Base-by-base conservation (phyloP, 768 basidiomycete species). In the Coprinopsis cinerea region DNA sequence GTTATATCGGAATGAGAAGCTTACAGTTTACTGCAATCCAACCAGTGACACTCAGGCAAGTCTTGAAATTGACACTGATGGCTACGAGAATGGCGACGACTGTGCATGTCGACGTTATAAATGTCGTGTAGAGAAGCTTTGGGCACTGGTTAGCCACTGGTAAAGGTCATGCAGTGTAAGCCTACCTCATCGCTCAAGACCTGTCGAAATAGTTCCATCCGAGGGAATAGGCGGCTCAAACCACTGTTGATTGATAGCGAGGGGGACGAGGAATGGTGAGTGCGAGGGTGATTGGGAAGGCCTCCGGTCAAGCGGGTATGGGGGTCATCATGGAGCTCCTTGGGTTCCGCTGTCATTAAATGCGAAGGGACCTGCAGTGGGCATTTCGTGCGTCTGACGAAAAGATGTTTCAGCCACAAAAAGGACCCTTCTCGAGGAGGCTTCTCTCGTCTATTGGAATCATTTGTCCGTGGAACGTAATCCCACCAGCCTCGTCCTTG, bases 181-280 rank as follows among this genome's bases (percentile, higher is more conserved):
- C 70, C n/a, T 56, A 82, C 82, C 73, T 85, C 83, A 59, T 85
- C 76, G 55, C 72, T 76, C 65, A 85, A 73, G 26, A 80, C 80
- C 57, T 73, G 61, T 24, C 69, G 74, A 51, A 84, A 78, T 23
- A 79, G 64, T 48, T 71, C 71, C 68, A 81, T 75, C 11, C 72
- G 69, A 9, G 79, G 75, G 32, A 82, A 67, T 40, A 77, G 67
- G 52, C 72, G 69, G 42, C 74, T 73, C 24, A 79, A 57, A 22
- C 72, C 68, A 54, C 73, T 76, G 48, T 65, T 55, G 20, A 53
- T 48, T 14, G 63, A 59, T 10, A 53, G 49, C 9, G 64, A 54
- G 5, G 60, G 48, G 23, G 64, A 65, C n/a, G n/a, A n/a, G n/a
- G n/a, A n/a, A n/a, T n/a, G n/a, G n/a, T n/a, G n/a, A n/a, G n/a